A percentile compares a stretch with the other conserved stretches of the same genome.
Conservation (phyloP, 345 rosid genomes). For the Sisymbrium altissimum region DNA sequence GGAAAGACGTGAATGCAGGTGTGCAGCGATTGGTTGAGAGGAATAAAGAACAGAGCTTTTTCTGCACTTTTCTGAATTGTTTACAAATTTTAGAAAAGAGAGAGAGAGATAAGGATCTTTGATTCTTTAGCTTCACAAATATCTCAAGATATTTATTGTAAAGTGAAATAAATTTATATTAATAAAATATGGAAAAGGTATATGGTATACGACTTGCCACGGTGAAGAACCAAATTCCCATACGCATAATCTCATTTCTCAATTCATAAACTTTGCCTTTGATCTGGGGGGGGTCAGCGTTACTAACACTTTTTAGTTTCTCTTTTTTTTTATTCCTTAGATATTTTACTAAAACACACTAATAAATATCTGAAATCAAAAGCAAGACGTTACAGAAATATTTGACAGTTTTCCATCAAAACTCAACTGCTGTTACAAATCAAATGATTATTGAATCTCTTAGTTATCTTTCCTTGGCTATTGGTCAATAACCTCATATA, state of each 20-base stretch:
- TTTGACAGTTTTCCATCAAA: background rate
- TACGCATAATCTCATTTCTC: slow-evolving; percentile 22
- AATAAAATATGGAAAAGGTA: background rate
- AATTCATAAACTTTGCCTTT: background rate
- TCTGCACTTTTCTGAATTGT: slow-evolving; percentile 25
- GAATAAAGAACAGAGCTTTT: slow-evolving; percentile 28
- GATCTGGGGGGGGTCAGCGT: slow-evolving; percentile 20
- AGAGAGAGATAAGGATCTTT: slow-evolving; percentile 29
- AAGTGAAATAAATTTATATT: background rate
- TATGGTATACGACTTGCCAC: slow-evolving; percentile 28
- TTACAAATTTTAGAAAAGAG: background rate
- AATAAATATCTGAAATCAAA: background rate
- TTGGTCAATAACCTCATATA: background rate
- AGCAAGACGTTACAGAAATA: background rate
- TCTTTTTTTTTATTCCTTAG: slow-evolving; percentile 15
- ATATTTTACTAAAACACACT: background rate
- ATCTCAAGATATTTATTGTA: slow-evolving; percentile 30
- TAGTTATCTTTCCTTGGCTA: background rate
- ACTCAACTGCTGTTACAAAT: background rate
- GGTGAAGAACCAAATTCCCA: slow-evolving; percentile 25
- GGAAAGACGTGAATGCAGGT: background rate
- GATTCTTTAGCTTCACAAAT: slow-evolving; percentile 13
- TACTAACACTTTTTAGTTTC: background rate
- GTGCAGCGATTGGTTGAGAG: slow-evolving; percentile 17
- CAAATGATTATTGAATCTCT: background rate